A percentile compares a stretch with the other conserved stretches of the same genome.
Conservation (phyloP, 2,329 filamentous ascomycete genomes). For the Sclerotinia spermophila region DNA sequence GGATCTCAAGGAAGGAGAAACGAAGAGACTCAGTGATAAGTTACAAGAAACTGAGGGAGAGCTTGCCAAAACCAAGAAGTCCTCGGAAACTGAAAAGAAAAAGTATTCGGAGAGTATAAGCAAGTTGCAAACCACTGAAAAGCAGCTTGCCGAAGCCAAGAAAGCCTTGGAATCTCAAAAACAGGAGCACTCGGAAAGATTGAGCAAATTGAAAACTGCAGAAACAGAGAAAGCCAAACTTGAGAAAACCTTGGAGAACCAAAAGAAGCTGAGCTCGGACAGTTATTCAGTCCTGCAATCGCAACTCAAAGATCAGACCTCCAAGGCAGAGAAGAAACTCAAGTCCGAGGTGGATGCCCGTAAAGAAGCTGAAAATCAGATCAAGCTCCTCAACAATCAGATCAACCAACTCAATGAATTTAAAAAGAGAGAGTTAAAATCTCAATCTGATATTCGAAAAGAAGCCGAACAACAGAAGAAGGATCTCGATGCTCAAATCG, state of each 20-base stretch:
- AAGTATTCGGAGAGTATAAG: not conserved
- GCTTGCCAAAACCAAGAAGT: slow-evolving; percentile 26
- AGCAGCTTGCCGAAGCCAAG: slow-evolving; percentile 28
- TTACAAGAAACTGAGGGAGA: slow-evolving; percentile 29
- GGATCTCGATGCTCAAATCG: slow-evolving; percentile 28
- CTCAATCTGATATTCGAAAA: slow-evolving; percentile 24
- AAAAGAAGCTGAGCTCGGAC: slow-evolving; percentile 23
- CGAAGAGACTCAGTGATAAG: slow-evolving; percentile 31
- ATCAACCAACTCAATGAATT: slow-evolving; percentile 28
- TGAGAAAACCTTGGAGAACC: slow-evolving; percentile 24
- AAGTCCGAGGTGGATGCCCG: slow-evolving; percentile 26
- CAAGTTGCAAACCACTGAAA: slow-evolving; percentile 30
- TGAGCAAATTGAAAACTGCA: slow-evolving; percentile 11
- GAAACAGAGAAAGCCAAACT: slow-evolving; percentile 26
- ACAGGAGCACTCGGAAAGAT: slow-evolving; percentile 17
- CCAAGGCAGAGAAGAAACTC: slow-evolving; percentile 20
- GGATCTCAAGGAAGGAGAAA: slow-evolving; percentile 31
- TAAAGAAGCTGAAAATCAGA: slow-evolving; percentile 25
- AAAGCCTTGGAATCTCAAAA: slow-evolving; percentile 28
- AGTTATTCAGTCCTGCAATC: slow-evolving; percentile 27
- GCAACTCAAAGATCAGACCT: slow-evolving; percentile 25
- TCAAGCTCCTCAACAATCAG: slow-evolving; percentile 26
- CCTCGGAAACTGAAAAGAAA: slow-evolving; percentile 28
- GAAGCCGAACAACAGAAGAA: slow-evolving; percentile 26
- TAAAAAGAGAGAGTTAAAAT: slow-evolving; percentile 24